Base-by-base conservation (phyloP, 176 grass and related monocot genomes). In the Pontederia paniculata region DNA sequence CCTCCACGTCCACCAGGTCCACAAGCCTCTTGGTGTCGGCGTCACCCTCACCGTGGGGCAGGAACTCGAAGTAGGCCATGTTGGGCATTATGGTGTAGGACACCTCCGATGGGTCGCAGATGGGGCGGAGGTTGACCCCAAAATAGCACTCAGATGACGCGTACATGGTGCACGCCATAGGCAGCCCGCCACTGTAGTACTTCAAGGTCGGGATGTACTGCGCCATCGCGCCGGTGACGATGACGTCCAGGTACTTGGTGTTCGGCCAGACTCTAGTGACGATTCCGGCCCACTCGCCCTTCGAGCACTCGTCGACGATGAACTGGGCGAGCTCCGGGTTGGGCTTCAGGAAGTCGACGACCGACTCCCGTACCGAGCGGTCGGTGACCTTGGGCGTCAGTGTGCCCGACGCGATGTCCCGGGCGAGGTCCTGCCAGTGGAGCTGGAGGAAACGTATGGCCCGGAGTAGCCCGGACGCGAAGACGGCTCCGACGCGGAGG, bases 11-110 rank as follows among this genome's bases (percentile, higher is more conserved):
- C 9, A 80, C 86, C 13, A 97, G 85, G 63, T 97, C 86, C 74
- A 90, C 82, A n/a, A 97, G 83, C 61, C 63, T 55, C 48, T 18
- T 19, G 23, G 70, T 57, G 43, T 71, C 70, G 20, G 61, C 62
- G 22, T 73, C 72, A 37, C 65, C 51, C 52, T 45, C 44, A 67
- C 74, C 84, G 48, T 86, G 60, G 28, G 85, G 78, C 22, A 97
- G 75, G 71, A 97, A 97, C 77, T 97, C 91, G 73, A 97, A 97
- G 82, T 97, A 97, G 64, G 70, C 87, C 91, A 97, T 97, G 82
- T 89, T 97, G 22, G 91, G 91, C 91, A 97, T 84, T 79, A 97
- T 89, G 71, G 91, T 97, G 86, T 97, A 97, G 41, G 91, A 84
- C 15, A 97, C 86, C 55, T 96, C 86, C 0, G 86, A 79, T 0